These are phyloP conservation scores for Thelonectria discophora DNA, from an alignment of 2,329 filamentous ascomycete genomes.

Conservation along the genomic window DNA sequence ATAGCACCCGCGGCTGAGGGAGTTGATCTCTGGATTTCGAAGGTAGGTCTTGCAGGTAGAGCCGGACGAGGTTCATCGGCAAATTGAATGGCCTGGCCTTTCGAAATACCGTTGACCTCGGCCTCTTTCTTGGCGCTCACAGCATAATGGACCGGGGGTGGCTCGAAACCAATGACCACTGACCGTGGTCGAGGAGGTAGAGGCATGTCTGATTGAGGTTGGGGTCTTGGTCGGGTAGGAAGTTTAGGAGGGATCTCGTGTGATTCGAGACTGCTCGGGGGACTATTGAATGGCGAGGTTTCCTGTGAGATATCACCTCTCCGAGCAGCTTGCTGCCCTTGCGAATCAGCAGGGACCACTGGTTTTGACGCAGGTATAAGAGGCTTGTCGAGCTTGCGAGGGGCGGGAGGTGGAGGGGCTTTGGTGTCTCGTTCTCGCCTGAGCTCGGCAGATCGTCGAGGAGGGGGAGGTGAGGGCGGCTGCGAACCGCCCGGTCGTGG, in stretches of 20 bases:
- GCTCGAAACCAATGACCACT: constrained; percentile 52
- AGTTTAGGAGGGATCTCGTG: constrained; percentile 61
- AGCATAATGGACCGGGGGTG: constrained; percentile 62
- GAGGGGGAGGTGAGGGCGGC: constrained; percentile 71
- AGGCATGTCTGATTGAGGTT: constrained; percentile 35
- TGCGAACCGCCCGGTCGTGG: constrained; percentile 58
- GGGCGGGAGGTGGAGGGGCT: constrained; percentile 75
- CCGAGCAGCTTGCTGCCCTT: constrained; percentile 19
- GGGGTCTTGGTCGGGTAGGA: constrained; percentile 60
- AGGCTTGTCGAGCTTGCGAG: constrained; percentile 75
- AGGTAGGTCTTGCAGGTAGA: constrained; percentile 56
- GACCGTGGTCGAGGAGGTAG: constrained; percentile 34
- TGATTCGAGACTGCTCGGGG: constrained; percentile 74
- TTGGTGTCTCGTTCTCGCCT: constrained; percentile 59
- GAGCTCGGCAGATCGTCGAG: constrained; percentile 68
- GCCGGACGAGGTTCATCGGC: constrained; percentile 57
- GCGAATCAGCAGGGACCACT: constrained; percentile 23
- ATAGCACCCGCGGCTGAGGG: constrained; percentile 29
- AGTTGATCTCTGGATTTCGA: constrained; percentile 35
- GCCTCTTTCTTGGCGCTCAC: constrained; percentile 54
- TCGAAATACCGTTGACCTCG: constrained; percentile 52
- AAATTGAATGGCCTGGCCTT: constrained; percentile 50
- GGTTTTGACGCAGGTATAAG: constrained; percentile 45
- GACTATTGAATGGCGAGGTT: constrained; percentile 86
- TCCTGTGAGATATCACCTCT: constrained; percentile 46